Base-by-base conservation (phyloP, 2,329 filamentous ascomycete genomes). In the Aspergillus latus region DNA sequence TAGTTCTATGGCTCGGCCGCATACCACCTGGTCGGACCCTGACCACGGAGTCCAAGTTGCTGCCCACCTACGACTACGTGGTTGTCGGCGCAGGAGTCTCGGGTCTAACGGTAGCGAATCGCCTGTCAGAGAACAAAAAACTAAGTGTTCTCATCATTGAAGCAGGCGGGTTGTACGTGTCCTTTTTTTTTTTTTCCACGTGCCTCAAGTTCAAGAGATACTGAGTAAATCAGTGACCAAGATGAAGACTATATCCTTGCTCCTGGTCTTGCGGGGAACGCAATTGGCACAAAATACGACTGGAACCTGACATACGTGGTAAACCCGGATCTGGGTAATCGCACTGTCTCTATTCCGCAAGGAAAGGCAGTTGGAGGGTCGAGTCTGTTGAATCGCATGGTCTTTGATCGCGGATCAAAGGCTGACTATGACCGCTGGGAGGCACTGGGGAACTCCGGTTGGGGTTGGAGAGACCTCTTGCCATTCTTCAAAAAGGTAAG, bases 401-500 rank as follows among this genome's bases (percentile, higher is more conserved):
- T 42, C 9, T 58, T 54, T 21, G 43, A 49, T 21, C 28, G 48
- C 3, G 44, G 29, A 1, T 56, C 48, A 9, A 36, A 28, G 2
- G 52, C 46, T 1, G 49, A 58, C 13, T 52, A 49, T 39, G 32
- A 58, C 16, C 36, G 36, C 26, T 58, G 56, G 56, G 26, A 43
- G 4, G 16, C 28, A 10, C 30, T 58, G 1, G 52, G 52, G 10
- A 58, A 56, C 42, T 8, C 11, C 1, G 56, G 56, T 2, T 58
- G 56, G 56, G 44, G 44, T 2, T 58, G 39, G 52, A 40, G 4
- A 8, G 30, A 29, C 13, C 29, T 52, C 2, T 11, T 45, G 2
- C 48, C 54, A 3, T 56, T 32, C 43, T 56, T 52, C 15, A 56
- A 47, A 21, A 56, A 56, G 54, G 54, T 52, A 43, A 15, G n/a